Evolutionary conservation across 495 filamentous ascomycete genomes (phyloP).

Genomic region (Podospora anserina): DNA sequence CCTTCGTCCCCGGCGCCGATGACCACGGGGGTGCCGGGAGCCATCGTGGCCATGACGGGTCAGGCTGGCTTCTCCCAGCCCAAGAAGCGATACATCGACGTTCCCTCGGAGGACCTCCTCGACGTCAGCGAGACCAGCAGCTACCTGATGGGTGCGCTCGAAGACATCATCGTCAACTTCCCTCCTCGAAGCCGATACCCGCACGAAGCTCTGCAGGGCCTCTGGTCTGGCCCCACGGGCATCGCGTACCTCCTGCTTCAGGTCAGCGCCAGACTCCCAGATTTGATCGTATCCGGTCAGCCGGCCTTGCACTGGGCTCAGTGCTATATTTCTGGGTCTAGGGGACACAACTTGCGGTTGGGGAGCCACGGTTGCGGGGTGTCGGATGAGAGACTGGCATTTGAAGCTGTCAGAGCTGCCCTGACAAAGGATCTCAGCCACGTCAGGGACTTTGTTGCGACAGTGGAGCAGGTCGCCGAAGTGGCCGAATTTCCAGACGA

Average conservation of each 20-base stretch:
- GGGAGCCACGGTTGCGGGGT: constrained; percentile 49
- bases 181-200: constrained; percentile 31
- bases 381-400: constrained; percentile 53
- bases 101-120: constrained; percentile 12
- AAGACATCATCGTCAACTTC: constrained; percentile 34
- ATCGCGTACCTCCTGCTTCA: constrained; percentile 58
- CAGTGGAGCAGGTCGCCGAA: constrained; percentile 35
- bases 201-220: constrained; percentile 38
- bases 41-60: neutral
- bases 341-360: constrained; percentile 35
- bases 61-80: neutral
- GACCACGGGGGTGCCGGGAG: neutral
- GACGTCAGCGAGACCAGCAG: constrained; percentile 17
- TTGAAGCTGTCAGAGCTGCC: constrained; percentile 50
- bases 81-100: constrained; percentile 16
- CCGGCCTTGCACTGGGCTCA: constrained; percentile 48
- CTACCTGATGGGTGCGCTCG: constrained; percentile 28
- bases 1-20: neutral
- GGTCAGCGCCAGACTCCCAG: constrained; percentile 46
- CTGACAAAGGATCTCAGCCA: constrained; percentile 43
- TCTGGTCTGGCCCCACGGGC: constrained; percentile 59
- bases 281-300: constrained; percentile 44
- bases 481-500: constrained; percentile 43
- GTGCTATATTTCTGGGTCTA: constrained; percentile 44
- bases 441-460: constrained; percentile 43